phyloP scores from a whole-genome alignment of 352 stramenopile species.

The Globisporangium nodosum region DNA sequence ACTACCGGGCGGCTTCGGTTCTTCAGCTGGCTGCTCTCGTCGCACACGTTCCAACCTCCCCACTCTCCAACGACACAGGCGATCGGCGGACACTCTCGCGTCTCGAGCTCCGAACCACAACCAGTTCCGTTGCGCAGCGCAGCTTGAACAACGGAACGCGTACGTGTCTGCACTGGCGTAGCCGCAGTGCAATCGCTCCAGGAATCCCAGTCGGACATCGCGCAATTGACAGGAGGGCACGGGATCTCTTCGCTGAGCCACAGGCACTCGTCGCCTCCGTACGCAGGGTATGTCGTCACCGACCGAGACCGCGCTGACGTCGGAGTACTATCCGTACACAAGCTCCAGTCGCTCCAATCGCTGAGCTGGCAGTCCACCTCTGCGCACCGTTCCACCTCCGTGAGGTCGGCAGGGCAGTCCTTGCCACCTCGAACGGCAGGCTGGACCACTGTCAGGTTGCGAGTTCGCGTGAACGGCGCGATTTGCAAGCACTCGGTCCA shows the following conservation, averaged over 20 bases:
- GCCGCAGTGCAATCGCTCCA: conserved; percentile 42
- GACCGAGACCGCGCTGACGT: conserved; percentile 24
- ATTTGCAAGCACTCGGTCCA: conserved; percentile 39
- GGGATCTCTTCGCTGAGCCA: conserved; percentile 17
- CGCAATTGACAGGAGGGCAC: conserved; percentile 50
- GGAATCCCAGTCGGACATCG: conserved; percentile 25
- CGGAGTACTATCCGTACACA: conserved; percentile 20
- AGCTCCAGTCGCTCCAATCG: conserved; percentile 31
- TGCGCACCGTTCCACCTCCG: conserved; percentile 26
- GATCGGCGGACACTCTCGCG: conserved; percentile 28
- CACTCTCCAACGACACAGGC: conserved; percentile 37
- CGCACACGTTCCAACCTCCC: conserved; percentile 23
- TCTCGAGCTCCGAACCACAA: conserved; percentile 25
- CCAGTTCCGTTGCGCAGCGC: conserved; percentile 28
- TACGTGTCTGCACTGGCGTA: conserved; percentile 36
- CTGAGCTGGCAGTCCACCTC: conserved; percentile 31
- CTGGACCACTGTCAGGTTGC: conserved; percentile 31
- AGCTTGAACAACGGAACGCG: conserved; percentile 28
- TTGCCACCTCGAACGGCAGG: conserved; percentile 29
- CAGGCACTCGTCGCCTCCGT: conserved; percentile 27
- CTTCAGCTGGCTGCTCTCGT: conserved; percentile 22
- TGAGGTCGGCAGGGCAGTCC: conserved; percentile 29
- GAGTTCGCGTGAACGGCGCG: conserved; percentile 30
- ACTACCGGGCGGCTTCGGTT: conserved; percentile 15
- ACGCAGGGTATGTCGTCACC: conserved; percentile 16